Percentiles rank a stretch among this genome's conserved stretches.
These are phyloP conservation scores for Lactarius quietus DNA, from an alignment of 768 basidiomycete genomes.

Conservation along the genomic window DNA sequence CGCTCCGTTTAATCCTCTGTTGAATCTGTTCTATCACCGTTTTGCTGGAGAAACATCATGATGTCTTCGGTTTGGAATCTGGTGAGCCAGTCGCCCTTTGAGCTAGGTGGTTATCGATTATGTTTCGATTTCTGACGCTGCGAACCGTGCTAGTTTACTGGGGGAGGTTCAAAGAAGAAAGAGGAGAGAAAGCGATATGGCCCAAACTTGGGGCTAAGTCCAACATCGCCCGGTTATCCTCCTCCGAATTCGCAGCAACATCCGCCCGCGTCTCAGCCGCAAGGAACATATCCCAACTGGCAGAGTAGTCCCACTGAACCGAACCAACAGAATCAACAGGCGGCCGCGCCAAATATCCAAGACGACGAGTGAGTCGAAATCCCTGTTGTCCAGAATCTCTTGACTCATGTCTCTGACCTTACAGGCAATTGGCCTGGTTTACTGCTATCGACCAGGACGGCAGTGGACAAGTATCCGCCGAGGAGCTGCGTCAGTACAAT, in stretches of 20 bases:
- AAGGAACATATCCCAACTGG: not conserved
- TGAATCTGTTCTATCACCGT: not conserved
- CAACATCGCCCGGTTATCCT: not conserved
- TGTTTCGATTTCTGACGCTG: not conserved
- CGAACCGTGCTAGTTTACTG: not conserved
- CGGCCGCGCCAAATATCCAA: not conserved
- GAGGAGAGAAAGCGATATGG: not conserved
- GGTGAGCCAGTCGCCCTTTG: not conserved
- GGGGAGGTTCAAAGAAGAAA: not conserved
- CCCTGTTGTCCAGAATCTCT: not conserved
- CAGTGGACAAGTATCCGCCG: constrained; percentile 8
- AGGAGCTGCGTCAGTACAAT: constrained; percentile 4
- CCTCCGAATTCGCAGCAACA: not conserved
- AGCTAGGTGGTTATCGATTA: not conserved
- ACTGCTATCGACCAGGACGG: constrained; percentile 8
- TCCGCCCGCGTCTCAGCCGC: not conserved
- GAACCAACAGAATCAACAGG: not conserved
- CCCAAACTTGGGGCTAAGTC: not conserved
- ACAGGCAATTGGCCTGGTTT: constrained; percentile 3
- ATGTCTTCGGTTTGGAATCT: not conserved
- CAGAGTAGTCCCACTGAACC: not conserved
- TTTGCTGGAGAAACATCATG: not conserved
- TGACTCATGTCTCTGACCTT: not conserved
- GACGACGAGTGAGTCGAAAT: constrained; percentile 3
- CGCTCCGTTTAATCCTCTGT: not conserved